Evolutionary conservation across 2,329 filamentous ascomycete genomes (phyloP), one percentile per base, ranked within the genome.

Genomic region (Colletotrichum sp.): DNA sequence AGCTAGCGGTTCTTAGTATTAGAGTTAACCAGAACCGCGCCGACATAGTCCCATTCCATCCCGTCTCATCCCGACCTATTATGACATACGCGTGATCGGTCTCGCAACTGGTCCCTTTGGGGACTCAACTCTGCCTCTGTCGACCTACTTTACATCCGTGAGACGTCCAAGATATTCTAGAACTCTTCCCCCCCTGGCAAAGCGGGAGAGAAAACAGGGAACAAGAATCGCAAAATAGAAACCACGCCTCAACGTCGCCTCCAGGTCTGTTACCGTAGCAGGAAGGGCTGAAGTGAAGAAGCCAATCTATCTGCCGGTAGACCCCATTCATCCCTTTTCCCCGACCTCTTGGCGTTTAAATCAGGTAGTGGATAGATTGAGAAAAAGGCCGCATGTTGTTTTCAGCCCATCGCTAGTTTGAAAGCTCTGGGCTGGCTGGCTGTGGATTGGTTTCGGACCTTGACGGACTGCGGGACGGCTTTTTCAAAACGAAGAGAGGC

Each of bases 281-380:
- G 27, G 27, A 54, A 66, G 33, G 51, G 36, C 63, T 16, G 69
- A 68, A n/a, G 27, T n/a, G 29, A 33, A 33, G 29, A 21, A 54
- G 8, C 31, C 34, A 34, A 63, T 31, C 58, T 63, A 63, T 34
- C 31, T 47, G 69, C 59, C 18, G 34, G 54, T n/a, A 36, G 34
- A 21, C 24, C 64, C 51, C 33, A 58, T n/a, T 66, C 51, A 51
- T n/a, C 54, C 57, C 51, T 58, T 43, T 68, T 27, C 55, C 66
- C 55, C 55, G 55, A 68, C 66, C 66, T 43, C 69, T 63, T 69
- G 43, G 57, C 65, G 65, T 47, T 72, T 21, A 55, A 57, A 33
- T 9, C 69, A 15, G 57, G 69, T 62, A 24, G 57, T 57, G 65
- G 2, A 57, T 69, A 69, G 69, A 62, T 57, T 69, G 64, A 16